Conservation (phyloP, 1,139 yeast species). For the Saccharomycopsis crataegensis region DNA sequence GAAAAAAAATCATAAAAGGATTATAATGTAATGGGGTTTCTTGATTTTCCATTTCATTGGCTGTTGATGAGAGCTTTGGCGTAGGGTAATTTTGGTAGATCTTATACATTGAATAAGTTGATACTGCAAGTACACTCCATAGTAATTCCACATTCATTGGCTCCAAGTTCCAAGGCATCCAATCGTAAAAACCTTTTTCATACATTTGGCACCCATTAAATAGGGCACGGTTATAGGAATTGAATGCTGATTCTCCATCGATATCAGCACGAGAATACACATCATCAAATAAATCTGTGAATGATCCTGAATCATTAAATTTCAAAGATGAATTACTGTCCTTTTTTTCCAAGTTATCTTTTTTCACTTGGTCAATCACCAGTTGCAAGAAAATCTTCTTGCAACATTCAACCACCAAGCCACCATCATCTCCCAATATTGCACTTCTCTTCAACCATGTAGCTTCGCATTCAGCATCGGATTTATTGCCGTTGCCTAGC, state of each 20-base stretch:
- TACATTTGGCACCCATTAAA: constrained; percentile 2
- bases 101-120: constrained; percentile 45
- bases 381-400: no score
- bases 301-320: neutral
- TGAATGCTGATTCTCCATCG: neutral
- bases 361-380: no score
- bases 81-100: constrained; percentile 31
- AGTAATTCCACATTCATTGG: constrained; percentile 34
- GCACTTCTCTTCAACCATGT: no score
- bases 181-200: constrained; percentile 10
- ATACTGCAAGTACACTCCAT: constrained; percentile 46
- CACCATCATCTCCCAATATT: no score
- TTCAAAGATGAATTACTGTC: no score
- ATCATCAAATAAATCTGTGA: neutral
- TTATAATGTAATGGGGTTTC: constrained; percentile 39
- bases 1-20: constrained; percentile 51
- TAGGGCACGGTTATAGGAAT: neutral
- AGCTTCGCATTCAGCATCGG: no score
- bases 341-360: no score
- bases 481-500: no score
- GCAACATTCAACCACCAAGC: no score
- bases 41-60: constrained; percentile 13
- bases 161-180: constrained; percentile 12
- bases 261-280: neutral
- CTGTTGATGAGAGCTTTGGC: no score